These are phyloP conservation scores for Cercospora beticola DNA, from an alignment of 2,329 filamentous ascomycete species.

Conservation along the genomic window DNA sequence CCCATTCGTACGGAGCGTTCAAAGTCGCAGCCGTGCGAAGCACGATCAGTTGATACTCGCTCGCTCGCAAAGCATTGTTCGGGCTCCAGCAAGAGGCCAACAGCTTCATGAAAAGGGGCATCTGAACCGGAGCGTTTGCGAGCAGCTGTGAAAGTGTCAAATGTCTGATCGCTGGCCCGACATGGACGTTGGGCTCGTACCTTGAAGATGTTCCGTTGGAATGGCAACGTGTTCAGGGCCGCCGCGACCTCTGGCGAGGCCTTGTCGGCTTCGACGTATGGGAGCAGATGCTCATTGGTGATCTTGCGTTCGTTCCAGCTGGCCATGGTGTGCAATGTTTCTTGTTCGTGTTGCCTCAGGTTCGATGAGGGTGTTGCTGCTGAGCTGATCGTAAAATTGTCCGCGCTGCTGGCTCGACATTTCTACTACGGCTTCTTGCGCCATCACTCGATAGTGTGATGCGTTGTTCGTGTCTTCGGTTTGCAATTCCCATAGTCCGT, in stretches of 20 bases:
- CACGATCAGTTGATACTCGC: background rate
- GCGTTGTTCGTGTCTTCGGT: background rate
- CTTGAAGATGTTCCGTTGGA: background rate
- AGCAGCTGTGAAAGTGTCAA: background rate
- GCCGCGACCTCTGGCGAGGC: background rate
- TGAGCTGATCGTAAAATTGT: background rate
- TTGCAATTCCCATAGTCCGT: background rate
- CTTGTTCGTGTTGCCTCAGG: background rate
- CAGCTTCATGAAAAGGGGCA: background rate
- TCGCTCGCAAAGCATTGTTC: background rate
- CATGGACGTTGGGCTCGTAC: background rate
- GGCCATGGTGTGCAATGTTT: background rate
- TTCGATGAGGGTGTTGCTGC: background rate
- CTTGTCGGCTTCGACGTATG: background rate
- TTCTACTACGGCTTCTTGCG: background rate
- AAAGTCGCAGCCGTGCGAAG: conserved; percentile 1
- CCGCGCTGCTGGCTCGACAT: background rate
- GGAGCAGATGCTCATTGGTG: conserved; percentile 3
- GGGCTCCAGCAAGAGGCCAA: background rate
- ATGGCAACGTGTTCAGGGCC: background rate
- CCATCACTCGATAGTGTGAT: background rate
- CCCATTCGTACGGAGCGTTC: conserved; percentile 4
- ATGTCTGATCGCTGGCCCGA: background rate
- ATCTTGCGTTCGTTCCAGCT: background rate
- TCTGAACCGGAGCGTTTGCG: background rate